Percentiles rank a stretch among this genome's conserved stretches.
Evolutionary conservation across 2,329 filamentous ascomycete genomes (phyloP).

Genomic region (Paramyrothecium sp.): DNA sequence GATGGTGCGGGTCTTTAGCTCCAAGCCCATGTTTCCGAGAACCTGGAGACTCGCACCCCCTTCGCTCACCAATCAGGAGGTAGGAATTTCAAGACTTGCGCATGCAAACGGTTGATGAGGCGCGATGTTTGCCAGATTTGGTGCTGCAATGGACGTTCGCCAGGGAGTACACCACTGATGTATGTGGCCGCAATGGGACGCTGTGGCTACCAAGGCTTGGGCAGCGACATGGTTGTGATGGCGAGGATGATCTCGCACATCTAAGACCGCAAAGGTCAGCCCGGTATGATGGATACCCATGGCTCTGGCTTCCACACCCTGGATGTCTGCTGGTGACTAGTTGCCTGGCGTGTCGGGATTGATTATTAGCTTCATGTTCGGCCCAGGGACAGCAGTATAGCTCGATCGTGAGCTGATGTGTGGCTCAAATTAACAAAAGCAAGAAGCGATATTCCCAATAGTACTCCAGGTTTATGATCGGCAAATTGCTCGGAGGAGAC

Average conservation of each 20-base stretch:
- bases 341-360: not conserved
- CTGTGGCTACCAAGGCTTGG: not conserved
- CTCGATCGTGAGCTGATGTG: not conserved
- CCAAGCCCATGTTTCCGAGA: not conserved
- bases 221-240: not conserved
- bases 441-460: not conserved
- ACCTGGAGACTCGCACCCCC: not conserved
- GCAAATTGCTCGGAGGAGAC: slow-evolving; percentile 5
- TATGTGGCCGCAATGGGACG: not conserved
- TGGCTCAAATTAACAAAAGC: not conserved
- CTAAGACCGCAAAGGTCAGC: not conserved
- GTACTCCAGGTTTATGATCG: not conserved
- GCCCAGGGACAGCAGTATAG: not conserved
- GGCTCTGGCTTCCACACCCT: not conserved
- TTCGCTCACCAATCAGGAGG: not conserved
- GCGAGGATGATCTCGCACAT: not conserved
- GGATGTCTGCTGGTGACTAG: no score
- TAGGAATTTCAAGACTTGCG: not conserved
- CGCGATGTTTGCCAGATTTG: not conserved
- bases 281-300: not conserved
- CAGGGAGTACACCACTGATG: not conserved
- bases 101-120: not conserved
- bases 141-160: not conserved
- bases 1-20: not conserved
- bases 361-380: not conserved